These are phyloP conservation scores for Pneumocystis canis DNA, from an alignment of 1,139 yeast genomes.

Conservation along the genomic window DNA sequence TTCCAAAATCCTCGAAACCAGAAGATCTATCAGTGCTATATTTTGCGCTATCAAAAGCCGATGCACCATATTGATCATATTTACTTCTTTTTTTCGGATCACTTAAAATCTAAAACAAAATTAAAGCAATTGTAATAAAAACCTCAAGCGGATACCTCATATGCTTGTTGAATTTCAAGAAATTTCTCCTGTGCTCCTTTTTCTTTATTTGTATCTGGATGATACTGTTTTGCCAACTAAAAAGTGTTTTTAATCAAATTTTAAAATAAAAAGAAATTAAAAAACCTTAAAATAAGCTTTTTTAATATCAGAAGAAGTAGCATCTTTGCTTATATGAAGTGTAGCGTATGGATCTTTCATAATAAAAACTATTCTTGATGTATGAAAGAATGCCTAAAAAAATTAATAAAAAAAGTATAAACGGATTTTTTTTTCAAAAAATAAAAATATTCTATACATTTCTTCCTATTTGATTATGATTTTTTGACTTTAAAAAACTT, in stretches of 20 bases:
- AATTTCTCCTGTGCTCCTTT: constrained; percentile 74
- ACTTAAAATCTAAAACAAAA: constrained; percentile 37
- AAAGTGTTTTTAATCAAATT: background rate
- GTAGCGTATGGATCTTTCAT: constrained; percentile 64
- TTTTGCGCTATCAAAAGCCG: constrained; percentile 62
- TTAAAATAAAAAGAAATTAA: background rate
- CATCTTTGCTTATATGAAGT: constrained; percentile 58
- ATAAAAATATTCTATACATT: background rate
- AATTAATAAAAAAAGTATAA: background rate
- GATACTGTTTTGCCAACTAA: constrained; percentile 80
- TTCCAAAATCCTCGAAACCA: constrained; percentile 20
- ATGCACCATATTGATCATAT: constrained; percentile 80
- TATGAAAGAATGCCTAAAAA: background rate
- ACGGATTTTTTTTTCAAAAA: background rate
- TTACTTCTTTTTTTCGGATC: constrained; percentile 80
- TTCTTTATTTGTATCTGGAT: constrained; percentile 93
- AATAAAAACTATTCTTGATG: background rate
- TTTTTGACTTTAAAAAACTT: background rate
- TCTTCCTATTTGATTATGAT: background rate
- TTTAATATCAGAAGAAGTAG: constrained; percentile 73
- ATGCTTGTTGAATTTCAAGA: constrained; percentile 87
- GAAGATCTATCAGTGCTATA: constrained; percentile 29
- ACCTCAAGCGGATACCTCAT: constrained; percentile 32
- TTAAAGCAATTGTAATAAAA: background rate
- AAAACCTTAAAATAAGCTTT: constrained; percentile 55